Evolutionary conservation across 768 basidiomycete species (phyloP).

Genomic region (Clavulina sp.): DNA sequence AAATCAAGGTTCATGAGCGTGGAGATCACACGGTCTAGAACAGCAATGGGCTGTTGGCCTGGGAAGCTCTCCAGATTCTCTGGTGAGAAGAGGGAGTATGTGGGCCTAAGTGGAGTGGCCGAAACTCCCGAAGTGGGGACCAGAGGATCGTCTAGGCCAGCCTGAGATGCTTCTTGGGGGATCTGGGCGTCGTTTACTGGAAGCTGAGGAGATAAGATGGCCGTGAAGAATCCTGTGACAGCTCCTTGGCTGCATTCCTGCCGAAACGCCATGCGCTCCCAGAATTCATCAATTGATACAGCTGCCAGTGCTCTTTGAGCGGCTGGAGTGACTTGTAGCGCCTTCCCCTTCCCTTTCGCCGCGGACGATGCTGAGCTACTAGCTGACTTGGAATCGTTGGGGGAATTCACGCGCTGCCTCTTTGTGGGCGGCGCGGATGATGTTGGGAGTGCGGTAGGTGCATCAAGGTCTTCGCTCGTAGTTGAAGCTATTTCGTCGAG

Average conservation of each 20-base stretch:
- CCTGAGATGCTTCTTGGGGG: not conserved
- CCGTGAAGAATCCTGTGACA: slow-evolving; percentile 85
- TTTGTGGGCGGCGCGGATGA: slow-evolving; percentile 22
- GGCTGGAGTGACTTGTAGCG: slow-evolving; percentile 7
- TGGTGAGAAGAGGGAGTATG: slow-evolving; percentile 23
- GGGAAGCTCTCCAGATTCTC: no score
- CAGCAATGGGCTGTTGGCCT: slow-evolving; percentile 36
- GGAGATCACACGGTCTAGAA: slow-evolving; percentile 52
- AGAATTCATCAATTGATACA: slow-evolving; percentile 54
- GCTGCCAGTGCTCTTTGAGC: slow-evolving; percentile 2
- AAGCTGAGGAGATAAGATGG: slow-evolving; percentile 20
- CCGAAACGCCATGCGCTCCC: slow-evolving; percentile 92
- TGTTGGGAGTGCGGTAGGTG: not conserved
- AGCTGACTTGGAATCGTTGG: not conserved
- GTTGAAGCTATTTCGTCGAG: slow-evolving; percentile 77
- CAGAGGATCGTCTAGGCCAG: not conserved
- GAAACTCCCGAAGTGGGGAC: slow-evolving; percentile 5
- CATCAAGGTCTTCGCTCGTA: not conserved
- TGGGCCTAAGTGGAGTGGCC: slow-evolving; percentile 30
- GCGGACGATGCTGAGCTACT: not conserved
- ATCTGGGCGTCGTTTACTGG: not conserved
- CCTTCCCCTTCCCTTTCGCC: no score
- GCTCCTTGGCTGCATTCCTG: slow-evolving; percentile 88
- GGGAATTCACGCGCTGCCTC: slow-evolving; percentile 10
- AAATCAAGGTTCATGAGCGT: slow-evolving; percentile 68